These are phyloP conservation scores for Aquanectria penicillioides DNA, from an alignment of 2,329 filamentous ascomycete species.

Conservation along the genomic window DNA sequence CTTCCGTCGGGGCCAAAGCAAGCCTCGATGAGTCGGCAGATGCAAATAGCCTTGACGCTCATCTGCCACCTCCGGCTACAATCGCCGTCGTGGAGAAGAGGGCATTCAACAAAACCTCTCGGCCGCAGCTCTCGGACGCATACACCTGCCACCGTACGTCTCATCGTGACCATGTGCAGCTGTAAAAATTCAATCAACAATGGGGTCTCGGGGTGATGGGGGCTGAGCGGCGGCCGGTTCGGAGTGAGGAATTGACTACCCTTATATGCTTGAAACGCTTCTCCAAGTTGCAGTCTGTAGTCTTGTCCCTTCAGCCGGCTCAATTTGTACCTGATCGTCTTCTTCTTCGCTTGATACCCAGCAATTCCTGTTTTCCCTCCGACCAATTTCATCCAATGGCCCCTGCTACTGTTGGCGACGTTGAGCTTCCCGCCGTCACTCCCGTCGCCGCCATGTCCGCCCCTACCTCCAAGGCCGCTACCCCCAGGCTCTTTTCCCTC, in stretches of 20 bases:
- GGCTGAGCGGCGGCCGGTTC: background rate
- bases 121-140: conserved; percentile 23
- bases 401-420: conserved; percentile 42
- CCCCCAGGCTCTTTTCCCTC: conserved; percentile 55
- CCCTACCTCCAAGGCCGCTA: conserved; percentile 41
- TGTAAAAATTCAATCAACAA: conserved; percentile 1
- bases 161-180: conserved; percentile 5
- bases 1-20: background rate
- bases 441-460: conserved; percentile 44
- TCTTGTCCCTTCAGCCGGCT: background rate
- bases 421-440: conserved; percentile 40
- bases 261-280: conserved; percentile 8
- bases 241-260: background rate
- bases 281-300: background rate
- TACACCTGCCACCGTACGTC: conserved; percentile 22
- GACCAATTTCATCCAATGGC: conserved; percentile 28
- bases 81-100: conserved; percentile 8
- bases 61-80: conserved; percentile 29
- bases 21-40: no score
- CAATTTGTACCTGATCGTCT: background rate
- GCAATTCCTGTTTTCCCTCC: background rate
- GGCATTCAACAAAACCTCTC: background rate
- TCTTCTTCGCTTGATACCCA: background rate
- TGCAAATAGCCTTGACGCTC: no score
- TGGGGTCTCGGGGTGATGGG: background rate